Conservation (phyloP, 1,284 basidiomycete genomes). For the Psilocybe mexicana region DNA sequence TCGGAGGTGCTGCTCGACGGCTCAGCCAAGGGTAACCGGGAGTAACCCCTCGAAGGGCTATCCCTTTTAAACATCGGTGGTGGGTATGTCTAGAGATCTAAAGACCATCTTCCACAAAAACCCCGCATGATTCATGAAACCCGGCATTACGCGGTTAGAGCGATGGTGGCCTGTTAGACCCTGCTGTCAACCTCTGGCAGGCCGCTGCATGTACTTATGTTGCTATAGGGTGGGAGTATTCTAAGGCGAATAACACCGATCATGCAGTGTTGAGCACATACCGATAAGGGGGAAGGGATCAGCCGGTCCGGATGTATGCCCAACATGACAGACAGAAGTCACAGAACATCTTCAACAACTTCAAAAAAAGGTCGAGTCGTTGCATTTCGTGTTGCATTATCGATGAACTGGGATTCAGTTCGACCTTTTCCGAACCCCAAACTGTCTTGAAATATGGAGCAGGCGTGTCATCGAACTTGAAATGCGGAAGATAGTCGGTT, state of each 20-base stretch:
- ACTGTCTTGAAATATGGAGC: not conserved
- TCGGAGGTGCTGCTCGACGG: not conserved
- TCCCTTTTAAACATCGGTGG: not conserved
- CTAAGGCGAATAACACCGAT: not conserved
- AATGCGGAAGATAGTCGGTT: constrained; percentile 8
- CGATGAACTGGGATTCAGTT: not conserved
- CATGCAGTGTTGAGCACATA: not conserved
- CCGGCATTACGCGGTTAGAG: constrained; percentile 9
- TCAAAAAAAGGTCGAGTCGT: not conserved
- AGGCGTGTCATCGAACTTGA: not conserved
- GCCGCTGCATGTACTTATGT: not conserved
- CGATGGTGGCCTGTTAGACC: not conserved
- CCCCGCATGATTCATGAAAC: not conserved
- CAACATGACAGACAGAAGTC: not conserved
- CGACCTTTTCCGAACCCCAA: not conserved
- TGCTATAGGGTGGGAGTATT: not conserved
- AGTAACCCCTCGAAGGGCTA: not conserved
- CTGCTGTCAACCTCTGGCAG: too few species aligned
- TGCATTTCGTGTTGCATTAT: not conserved
- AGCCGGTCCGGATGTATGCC: not conserved
- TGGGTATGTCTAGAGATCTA: not conserved
- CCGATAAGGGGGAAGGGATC: not conserved
- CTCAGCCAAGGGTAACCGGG: not conserved
- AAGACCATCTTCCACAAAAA: constrained; percentile 1
- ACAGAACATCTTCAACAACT: not conserved